Base-by-base conservation (phyloP, 352 stramenopile genomes). In the Phytophthora kernoviae region DNA sequence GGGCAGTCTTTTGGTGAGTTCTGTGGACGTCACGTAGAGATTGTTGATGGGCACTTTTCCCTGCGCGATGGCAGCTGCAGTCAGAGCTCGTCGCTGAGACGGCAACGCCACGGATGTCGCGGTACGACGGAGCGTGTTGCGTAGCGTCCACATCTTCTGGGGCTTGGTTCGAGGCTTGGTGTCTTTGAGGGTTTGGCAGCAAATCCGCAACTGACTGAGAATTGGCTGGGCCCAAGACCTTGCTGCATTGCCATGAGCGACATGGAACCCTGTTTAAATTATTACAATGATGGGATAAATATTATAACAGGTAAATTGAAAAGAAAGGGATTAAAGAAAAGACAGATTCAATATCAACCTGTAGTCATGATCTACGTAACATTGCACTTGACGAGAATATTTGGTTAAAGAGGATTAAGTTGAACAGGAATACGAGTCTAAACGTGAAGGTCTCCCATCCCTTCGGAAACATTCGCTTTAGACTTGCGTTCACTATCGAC, bases 21-120 rank as follows among this genome's bases (percentile, higher is more conserved):
- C 79, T 12, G 77, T 91, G 33, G 82, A 91, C 42, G 79, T 90
- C 50, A 91, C 71, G 57, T 79, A 91, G 22, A 91, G 60, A 21
- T 73, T 83, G 32, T 88, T 67, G 30, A 86, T 81, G 1, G 81
- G 78, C 32, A 84, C 70, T 56, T 66, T 68, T n/a, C 69, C 74
- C 52, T 71, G 54, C 34, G 62, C 68, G 1, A 79, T 64, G 21
- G 74, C 68, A 5, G 70, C 68, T 26, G 68, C 70, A 1, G 70
- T 83, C 21, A 80, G 55, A 9, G 65, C 34, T 24, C 72, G 72
- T 12, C 62, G 36, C 22, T 64, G 45, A 24, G 41, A 26, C 4
- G 41, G 30, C 15, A 48, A 40, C 32, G 45, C 36, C 42, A 52
- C 26, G 20, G 44, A 21, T 14, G 50, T 48, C 20, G 53, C 39